Conservation (phyloP, 2,329 filamentous ascomycete species). For the Penicillium sp. region DNA sequence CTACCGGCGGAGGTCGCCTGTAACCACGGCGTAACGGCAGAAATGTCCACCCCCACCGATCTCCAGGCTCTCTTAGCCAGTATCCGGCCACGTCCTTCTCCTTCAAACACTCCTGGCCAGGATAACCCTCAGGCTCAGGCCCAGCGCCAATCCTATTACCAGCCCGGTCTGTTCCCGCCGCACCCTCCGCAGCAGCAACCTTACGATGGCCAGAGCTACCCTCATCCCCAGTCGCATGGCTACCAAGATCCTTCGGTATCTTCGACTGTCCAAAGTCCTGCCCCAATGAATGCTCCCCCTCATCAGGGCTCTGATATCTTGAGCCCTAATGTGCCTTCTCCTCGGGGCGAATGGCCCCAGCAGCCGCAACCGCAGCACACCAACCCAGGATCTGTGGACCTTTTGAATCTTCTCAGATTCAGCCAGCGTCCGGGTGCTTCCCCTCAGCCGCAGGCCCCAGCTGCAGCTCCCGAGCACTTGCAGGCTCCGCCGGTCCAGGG, state of each 20-base stretch:
- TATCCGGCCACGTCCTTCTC: slow-evolving; percentile 44
- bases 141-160: slow-evolving; percentile 30
- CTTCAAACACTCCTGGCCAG: slow-evolving; percentile 32
- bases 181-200: slow-evolving; percentile 31
- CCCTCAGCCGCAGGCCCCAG: slow-evolving; percentile 31
- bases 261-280: slow-evolving; percentile 59
- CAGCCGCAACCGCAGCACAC: slow-evolving; percentile 38
- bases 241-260: slow-evolving; percentile 60
- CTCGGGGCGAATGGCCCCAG: slow-evolving; percentile 45
- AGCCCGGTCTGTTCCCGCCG: slow-evolving; percentile 33
- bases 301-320: slow-evolving; percentile 59
- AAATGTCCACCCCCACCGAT: slow-evolving; percentile 50
- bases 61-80: slow-evolving; percentile 49
- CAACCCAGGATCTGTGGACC: slow-evolving; percentile 53
- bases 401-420: slow-evolving; percentile 67
- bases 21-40: slow-evolving; percentile 37
- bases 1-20: slow-evolving; percentile 31
- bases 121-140: slow-evolving; percentile 25
- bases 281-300: slow-evolving; percentile 54
- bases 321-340: slow-evolving; percentile 55
- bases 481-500: slow-evolving; percentile 32
- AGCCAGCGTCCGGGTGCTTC: slow-evolving; percentile 48
- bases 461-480: slow-evolving; percentile 27
- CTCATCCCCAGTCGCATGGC: slow-evolving; percentile 36
- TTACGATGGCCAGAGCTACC: slow-evolving; percentile 35